Evolutionary conservation across 2,329 filamentous ascomycete genomes (phyloP), one percentile per base, ranked within the genome.

Genomic region (Aureobasidium sp.): DNA sequence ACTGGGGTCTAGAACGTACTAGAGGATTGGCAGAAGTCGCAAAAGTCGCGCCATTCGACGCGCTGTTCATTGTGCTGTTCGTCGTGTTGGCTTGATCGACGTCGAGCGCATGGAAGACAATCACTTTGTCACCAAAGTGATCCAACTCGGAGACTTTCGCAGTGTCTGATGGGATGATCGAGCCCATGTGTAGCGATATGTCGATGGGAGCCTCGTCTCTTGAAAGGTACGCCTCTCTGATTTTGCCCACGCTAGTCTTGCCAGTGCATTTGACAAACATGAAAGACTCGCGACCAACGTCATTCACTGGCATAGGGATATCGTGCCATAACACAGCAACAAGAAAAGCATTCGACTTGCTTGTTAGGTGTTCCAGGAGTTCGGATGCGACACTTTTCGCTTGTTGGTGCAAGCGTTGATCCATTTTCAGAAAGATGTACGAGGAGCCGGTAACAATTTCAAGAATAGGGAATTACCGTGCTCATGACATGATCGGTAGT

Each of bases 251-350:
- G 15, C 8, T 25, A 14, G 31, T 27, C 68, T 71, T 67, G 64
- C 74, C 71, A n/a, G 72, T 67, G 17, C 67, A 69, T 39, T 72
- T 71, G 61, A 76, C 68, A 73, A 75, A 77, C 1, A 74, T 58
- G 52, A 76, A 48, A 73, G 51, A 75, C 70, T 1, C 68, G 58
- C 3, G 66, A 37, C 4, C 63, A 63, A 3, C 61, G 34, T 34
- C 67, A 68, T 20, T 68, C 59, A 45, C 68, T 65, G 22, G 64
- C 57, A 22, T 27, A 2, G 61, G 36, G 15, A 39, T 31, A 22
- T 62, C 62, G 25, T 65, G 62, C 44, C 42, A 55, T 45, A 76
- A 66, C n/a, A 77, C 65, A 15, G 69, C 74, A 15, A 76, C 68
- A 68, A 71, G 72, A 58, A 68, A 74, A 17, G 69, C 65, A 29